Base-by-base conservation (phyloP, 306 rosid genomes). In the Quercus glauca region DNA sequence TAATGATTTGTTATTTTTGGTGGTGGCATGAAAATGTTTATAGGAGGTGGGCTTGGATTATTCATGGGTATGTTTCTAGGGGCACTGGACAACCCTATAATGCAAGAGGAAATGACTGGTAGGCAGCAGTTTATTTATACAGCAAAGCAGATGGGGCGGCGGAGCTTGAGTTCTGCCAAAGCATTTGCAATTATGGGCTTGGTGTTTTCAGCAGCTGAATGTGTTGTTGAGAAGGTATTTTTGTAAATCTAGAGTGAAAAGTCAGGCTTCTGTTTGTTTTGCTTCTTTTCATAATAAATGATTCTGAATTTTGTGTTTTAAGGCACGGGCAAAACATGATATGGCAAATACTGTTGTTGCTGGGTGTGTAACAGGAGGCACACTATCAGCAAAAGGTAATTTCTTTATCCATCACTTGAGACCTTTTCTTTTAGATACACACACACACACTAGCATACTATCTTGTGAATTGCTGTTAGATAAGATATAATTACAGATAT, bases 121-220 rank as follows among this genome's bases (percentile, higher is more conserved):
- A 91, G 37, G 68, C 93, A 95, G 79, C 92, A 93, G 75, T 20
- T 95, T 68, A 70, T 93, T 49, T 89, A 78, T 79, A 90, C 88
- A 82, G 98, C 97, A 41, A 95, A 92, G 87, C 98, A 93, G 80
- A 95, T 95, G 98, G 99, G 98, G 26, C 88, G 83, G 51, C 86
- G 98, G 88, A 90, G 98, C 84, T 93, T 85, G 98, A 83, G 96
- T 82, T 93, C 97, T 9, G 92, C 94, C 61, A 95, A 93, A 89
- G 90, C 96, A 78, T 95, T 95, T 93, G 97, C 96, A 73, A 91
- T 95, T 23, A 95, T 95, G 99, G 99, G 98, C 73, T 87, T 91
- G 0, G 43, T 90, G 68, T 95, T 95, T 91, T 95, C 99, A 56
- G 98, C 99, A 60, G 93, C 97, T 1, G 98, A 95, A 80, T 95